phyloP scores from a whole-genome alignment of 1,284 basidiomycete species.

The Bjerkandera adusta region DNA sequence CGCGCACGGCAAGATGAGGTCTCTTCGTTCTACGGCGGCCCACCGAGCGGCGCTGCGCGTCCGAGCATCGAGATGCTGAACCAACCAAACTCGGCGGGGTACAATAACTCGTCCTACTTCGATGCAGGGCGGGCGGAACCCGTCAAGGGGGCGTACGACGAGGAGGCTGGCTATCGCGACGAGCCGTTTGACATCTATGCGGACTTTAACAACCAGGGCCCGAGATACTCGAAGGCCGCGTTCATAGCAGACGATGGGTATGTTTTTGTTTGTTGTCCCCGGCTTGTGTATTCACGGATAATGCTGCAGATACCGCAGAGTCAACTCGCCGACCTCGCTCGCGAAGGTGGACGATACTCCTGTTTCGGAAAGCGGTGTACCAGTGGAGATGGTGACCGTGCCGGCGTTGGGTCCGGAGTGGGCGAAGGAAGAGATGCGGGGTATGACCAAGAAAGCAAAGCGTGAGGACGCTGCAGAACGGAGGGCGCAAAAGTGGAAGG shows the following conservation, averaged over 20 bases:
- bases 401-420: conserved; percentile 87
- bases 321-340: conserved; percentile 39
- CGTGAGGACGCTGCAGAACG: conserved; percentile 57
- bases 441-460: conserved; percentile 69
- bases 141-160: conserved; percentile 69
- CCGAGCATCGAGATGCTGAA: conserved; percentile 45
- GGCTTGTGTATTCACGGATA: background rate
- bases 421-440: conserved; percentile 71
- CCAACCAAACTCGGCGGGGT: conserved; percentile 50
- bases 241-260: conserved; percentile 44
- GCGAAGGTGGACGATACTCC: conserved; percentile 37
- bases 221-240: conserved; percentile 63
- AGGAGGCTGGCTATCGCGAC: conserved; percentile 45
- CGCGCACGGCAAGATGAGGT: conserved; percentile 59
- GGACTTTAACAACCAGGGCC: conserved; percentile 89
- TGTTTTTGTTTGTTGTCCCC: conserved; percentile 12
- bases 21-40: conserved; percentile 61
- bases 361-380: conserved; percentile 32
- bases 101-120: conserved; percentile 66
- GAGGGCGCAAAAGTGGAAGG: conserved; percentile 39
- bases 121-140: conserved; percentile 68
- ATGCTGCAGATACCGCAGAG: conserved; percentile 49
- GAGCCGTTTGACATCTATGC: conserved; percentile 82
- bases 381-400: conserved; percentile 83
- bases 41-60: conserved; percentile 36